Conservation (phyloP, 306 rosid genomes). For the Mimosa bimucronata region DNA sequence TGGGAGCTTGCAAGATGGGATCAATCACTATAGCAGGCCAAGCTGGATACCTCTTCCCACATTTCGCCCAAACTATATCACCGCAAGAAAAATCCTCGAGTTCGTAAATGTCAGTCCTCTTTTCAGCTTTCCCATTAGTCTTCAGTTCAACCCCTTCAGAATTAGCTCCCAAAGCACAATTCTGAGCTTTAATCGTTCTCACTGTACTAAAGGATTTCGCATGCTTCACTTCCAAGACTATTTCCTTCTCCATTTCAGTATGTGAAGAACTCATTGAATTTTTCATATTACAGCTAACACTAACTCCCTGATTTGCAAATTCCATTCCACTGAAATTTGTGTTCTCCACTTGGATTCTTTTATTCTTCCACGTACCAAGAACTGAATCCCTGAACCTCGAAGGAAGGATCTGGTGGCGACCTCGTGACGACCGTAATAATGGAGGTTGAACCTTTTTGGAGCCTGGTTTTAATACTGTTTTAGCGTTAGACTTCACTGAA, state of each 20-base stretch:
- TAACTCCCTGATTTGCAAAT: conserved; percentile 37
- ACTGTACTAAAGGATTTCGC: conserved; percentile 36
- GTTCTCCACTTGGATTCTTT: conserved; percentile 33
- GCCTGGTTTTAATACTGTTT: conserved; percentile 22
- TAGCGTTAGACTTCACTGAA: conserved; percentile 38
- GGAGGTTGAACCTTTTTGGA: conserved; percentile 36
- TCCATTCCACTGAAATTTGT: conserved; percentile 26
- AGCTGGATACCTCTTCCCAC: conserved; percentile 77
- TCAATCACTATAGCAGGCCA: conserved; percentile 94
- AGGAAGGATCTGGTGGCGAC: conserved; percentile 63
- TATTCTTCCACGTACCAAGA: conserved; percentile 43
- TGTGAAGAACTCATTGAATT: conserved; percentile 27
- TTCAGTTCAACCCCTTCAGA: conserved; percentile 25
- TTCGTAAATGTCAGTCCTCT: conserved; percentile 51
- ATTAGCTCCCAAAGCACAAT: conserved; percentile 29
- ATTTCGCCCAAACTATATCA: conserved; percentile 91
- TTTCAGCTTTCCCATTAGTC: conserved; percentile 38
- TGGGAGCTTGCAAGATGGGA: conserved; percentile 80
- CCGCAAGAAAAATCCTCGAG: conserved; percentile 73
- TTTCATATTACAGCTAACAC: conserved; percentile 27
- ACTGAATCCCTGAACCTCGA: conserved; percentile 67
- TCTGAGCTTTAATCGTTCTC: conserved; percentile 33
- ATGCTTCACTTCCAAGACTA: conserved; percentile 18
- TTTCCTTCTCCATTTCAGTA: conserved; percentile 35
- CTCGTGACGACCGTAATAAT: conserved; percentile 56